Conservation (phyloP, 345 rosid species). For the Laguncularia racemosa region DNA sequence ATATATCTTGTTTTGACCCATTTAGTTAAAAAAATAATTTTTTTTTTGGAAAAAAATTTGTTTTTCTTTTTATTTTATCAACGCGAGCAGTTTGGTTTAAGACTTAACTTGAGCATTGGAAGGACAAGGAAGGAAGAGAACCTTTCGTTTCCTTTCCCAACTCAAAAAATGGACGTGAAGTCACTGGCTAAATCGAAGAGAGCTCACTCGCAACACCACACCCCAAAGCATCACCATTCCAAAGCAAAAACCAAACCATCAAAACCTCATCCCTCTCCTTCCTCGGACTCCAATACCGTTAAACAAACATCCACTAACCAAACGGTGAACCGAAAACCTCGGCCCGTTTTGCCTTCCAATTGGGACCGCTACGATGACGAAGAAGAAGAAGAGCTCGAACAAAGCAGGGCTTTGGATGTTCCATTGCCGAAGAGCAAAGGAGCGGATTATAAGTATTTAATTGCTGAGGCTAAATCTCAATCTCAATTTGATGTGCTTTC, state of each 20-base stretch:
- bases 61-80: too few relatives aligned
- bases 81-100: too few relatives aligned
- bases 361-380: slow-evolving; percentile 70
- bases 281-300: slow-evolving; percentile 16
- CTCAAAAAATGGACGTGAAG: slow-evolving; percentile 52
- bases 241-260: slow-evolving; percentile 36
- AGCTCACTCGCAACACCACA: slow-evolving; percentile 70
- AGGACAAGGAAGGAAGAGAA: too few relatives aligned
- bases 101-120: too few relatives aligned
- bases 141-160: too few relatives aligned
- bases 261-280: slow-evolving; percentile 14
- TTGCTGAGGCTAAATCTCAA: slow-evolving; percentile 65
- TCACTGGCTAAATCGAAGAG: slow-evolving; percentile 83
- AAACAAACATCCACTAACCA: slow-evolving; percentile 19
- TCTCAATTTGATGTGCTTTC: slow-evolving; percentile 29
- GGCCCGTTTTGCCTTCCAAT: slow-evolving; percentile 57
- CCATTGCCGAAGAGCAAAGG: slow-evolving; percentile 75
- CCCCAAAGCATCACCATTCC: slow-evolving; percentile 35
- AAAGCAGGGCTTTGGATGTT: slow-evolving; percentile 20
- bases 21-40: too few relatives aligned
- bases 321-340: slow-evolving; percentile 30
- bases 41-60: too few relatives aligned
- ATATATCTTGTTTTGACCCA: too few relatives aligned
- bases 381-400: slow-evolving; percentile 11
- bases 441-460: slow-evolving; percentile 52